Evolutionary conservation across 2,329 filamentous ascomycete species (phyloP).

Genomic region (Clarireedia hainanense): DNA sequence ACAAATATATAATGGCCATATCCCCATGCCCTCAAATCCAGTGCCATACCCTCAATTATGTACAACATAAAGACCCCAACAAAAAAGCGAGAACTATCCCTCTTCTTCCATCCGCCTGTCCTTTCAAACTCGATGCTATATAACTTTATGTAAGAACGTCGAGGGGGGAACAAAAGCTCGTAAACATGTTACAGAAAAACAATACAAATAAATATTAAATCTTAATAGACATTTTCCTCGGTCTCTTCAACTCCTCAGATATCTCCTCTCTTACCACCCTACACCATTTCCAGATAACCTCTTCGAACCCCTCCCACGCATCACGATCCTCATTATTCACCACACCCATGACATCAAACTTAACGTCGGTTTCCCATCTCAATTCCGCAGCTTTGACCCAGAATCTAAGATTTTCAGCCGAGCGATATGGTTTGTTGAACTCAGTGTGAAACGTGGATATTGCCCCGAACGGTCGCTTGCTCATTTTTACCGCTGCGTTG

Average conservation of each 20-base stretch:
- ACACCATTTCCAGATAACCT: constrained; percentile 77
- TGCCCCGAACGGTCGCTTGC: constrained; percentile 76
- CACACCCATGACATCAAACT: constrained; percentile 77
- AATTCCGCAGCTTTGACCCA: constrained; percentile 96
- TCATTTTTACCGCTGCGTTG: constrained; percentile 80
- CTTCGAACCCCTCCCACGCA: constrained; percentile 76
- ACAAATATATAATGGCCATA: too few species aligned
- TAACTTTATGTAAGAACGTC: too few species aligned
- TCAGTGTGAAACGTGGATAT: constrained; percentile 90
- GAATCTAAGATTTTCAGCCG: constrained; percentile 87
- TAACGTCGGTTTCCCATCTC: constrained; percentile 79
- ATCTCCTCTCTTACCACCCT: constrained; percentile 76
- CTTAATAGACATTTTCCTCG: constrained; percentile 9
- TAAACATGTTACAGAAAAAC: too few species aligned
- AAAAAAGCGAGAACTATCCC: too few species aligned
- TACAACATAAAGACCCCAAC: too few species aligned
- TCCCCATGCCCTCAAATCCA: too few species aligned
- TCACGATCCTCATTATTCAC: constrained; percentile 63
- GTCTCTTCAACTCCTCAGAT: constrained; percentile 51
- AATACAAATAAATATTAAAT: constrained; percentile 1
- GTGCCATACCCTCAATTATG: too few species aligned
- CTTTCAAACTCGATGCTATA: too few species aligned
- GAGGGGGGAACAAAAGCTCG: too few species aligned
- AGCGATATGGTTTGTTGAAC: constrained; percentile 87
- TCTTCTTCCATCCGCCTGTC: too few species aligned